Percentiles rank a stretch among this genome's conserved stretches.
phyloP scores from a whole-genome alignment of 371 early-diverging fungal species.

The Catenaria anguillulae region DNA sequence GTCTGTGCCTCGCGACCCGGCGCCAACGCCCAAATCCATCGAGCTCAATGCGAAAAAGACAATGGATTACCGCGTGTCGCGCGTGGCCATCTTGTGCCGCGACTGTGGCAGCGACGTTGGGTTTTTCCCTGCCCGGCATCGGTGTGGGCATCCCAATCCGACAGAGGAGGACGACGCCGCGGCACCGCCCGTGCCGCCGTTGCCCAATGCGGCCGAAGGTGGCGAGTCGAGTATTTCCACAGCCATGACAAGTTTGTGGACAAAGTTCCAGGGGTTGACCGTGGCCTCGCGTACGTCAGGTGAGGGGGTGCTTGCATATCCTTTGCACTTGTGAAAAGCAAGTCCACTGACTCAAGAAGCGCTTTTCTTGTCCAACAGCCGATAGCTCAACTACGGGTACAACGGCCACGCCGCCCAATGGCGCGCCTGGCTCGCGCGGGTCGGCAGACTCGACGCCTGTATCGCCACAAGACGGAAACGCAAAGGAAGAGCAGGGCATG shows the following conservation, averaged over 20 bases:
- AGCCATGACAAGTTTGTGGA: background rate
- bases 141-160: conserved; percentile 23
- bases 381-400: too few relatives aligned
- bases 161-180: background rate
- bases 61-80: conserved; percentile 45
- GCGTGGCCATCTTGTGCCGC: conserved; percentile 42
- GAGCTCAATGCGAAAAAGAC: background rate
- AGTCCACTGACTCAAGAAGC: too few relatives aligned
- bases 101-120: conserved; percentile 56
- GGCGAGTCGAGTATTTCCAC: too few relatives aligned
- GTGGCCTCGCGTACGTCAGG: background rate
- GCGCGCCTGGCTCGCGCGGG: too few relatives aligned
- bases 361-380: too few relatives aligned
- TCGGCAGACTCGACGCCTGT: too few relatives aligned
- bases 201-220: background rate
- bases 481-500: too few relatives aligned
- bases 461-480: too few relatives aligned
- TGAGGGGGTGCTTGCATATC: too few relatives aligned
- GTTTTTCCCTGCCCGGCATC: conserved; percentile 46
- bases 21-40: background rate
- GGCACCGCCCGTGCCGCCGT: background rate
- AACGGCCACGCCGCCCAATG: too few relatives aligned
- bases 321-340: too few relatives aligned
- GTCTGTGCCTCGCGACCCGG: background rate
- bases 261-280: background rate